These are phyloP conservation scores for Venturia pyrina DNA, from an alignment of 2,329 filamentous ascomycete species.

Conservation along the genomic window DNA sequence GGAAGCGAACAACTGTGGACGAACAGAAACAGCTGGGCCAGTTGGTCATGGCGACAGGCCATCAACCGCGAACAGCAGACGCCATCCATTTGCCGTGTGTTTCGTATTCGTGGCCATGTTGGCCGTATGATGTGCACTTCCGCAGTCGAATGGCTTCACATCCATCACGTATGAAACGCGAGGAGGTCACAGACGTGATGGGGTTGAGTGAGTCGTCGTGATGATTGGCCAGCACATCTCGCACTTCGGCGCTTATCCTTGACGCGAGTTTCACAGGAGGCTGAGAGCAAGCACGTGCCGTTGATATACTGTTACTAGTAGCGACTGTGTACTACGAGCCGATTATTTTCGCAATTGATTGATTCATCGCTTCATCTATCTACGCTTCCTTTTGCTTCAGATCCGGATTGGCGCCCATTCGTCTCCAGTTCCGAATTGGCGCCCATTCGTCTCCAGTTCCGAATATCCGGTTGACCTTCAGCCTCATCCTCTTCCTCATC, in stretches of 20 bases:
- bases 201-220: background rate
- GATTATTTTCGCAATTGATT: background rate
- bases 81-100: background rate
- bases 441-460: background rate
- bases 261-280: background rate
- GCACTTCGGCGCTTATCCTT: background rate
- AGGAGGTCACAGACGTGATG: background rate
- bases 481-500: background rate
- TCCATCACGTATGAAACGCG: background rate
- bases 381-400: background rate
- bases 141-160: constrained; percentile 1
- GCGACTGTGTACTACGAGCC: too few species aligned
- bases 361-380: background rate
- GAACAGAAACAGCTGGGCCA: background rate
- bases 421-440: background rate
- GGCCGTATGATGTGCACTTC: background rate
- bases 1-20: background rate
- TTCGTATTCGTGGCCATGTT: background rate
- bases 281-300: background rate
- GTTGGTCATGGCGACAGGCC: background rate
- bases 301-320: too few species aligned
- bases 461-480: background rate
- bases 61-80: background rate
- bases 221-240: background rate
- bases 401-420: background rate